These are phyloP conservation scores for Plectranthus barbatus DNA, from an alignment of 257 asterid genomes.

Conservation along the genomic window DNA sequence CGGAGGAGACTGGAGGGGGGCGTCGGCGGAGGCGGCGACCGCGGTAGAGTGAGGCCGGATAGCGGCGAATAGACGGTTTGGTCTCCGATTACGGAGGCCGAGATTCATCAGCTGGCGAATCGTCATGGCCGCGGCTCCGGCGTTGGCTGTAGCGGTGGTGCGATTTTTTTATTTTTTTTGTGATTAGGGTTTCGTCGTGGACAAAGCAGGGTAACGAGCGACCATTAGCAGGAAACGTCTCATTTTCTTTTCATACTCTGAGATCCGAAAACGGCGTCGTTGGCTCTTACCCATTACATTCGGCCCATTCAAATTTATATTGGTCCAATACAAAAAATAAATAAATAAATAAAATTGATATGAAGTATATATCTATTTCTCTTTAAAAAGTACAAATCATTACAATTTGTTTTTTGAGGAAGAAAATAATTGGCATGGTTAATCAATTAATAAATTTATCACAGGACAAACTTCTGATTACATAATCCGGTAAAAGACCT, in stretches of 20 bases:
- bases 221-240: neutral
- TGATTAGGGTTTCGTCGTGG: slow-evolving; percentile 27
- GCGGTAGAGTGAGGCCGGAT: slow-evolving; percentile 42
- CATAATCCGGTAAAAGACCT: too few relatives aligned
- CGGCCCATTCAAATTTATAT: neutral
- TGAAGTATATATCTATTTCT: too few relatives aligned
- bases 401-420: too few relatives aligned
- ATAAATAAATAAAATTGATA: too few relatives aligned
- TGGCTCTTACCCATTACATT: neutral
- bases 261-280: slow-evolving; percentile 19
- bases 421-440: too few relatives aligned
- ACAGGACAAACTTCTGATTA: too few relatives aligned
- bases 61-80: slow-evolving; percentile 15
- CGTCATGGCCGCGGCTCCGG: slow-evolving; percentile 43
- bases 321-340: neutral
- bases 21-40: slow-evolving; percentile 24
- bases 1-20: slow-evolving; percentile 49
- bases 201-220: neutral
- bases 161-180: too few relatives aligned
- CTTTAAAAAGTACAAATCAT: too few relatives aligned
- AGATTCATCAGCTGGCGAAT: slow-evolving; percentile 66
- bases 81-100: slow-evolving; percentile 39
- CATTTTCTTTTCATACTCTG: neutral
- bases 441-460: too few relatives aligned
- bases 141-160: slow-evolving; percentile 13